Evolutionary conservation across 257 asterid species (phyloP), one percentile per base, ranked within the genome.

Genomic region (Fraxinus pennsylvanica): DNA sequence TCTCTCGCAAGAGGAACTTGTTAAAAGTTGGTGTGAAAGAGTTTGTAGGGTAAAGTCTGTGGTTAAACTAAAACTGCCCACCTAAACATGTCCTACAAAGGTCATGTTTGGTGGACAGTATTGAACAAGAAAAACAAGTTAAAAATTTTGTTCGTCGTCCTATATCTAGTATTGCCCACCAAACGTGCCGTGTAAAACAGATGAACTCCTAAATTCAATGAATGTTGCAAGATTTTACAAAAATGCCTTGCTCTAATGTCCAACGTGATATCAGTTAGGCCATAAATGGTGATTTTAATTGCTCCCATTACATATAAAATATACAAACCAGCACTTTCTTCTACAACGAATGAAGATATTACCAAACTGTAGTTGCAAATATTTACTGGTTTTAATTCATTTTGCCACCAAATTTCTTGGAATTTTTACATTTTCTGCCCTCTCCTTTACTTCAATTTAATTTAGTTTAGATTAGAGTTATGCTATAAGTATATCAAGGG

Each of bases 391-490:
- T 38, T 21, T 43, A 36, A 9, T 82, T 77, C 74, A 75, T 75
- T 67, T 61, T 76, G 41, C 84, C 86, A 84, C 85, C 90, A 83
- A 84, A 82, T 82, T 71, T 86, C 82, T 74, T 81, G 84, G 84
- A 84, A 86, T 77, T 74, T 36, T 82, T 33, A 25, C 69, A 27
- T 25, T 63, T 63, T 63, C 73, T 36, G 45, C 79, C 70, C 67
- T 81, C 82, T 63, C 81, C 76, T 80, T 80, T 71, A 71, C 63
- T 82, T 36, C 79, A 71, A 68, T 80, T 80, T 68, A 81, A 54
- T 80, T 80, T 75, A 29, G 27, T 73, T 36, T 45, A 25, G 27
- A 25, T 25, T 25, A 25, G 27, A 25, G 27, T 25, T 25, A 25
- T 25, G 27, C 27, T 25, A 25, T 25, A 25, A 25, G 27, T 25